Percentiles rank a stretch among this genome's conserved stretches.
Evolutionary conservation across 2,329 filamentous ascomycete genomes (phyloP).

Genomic region (Penicillium sp.): DNA sequence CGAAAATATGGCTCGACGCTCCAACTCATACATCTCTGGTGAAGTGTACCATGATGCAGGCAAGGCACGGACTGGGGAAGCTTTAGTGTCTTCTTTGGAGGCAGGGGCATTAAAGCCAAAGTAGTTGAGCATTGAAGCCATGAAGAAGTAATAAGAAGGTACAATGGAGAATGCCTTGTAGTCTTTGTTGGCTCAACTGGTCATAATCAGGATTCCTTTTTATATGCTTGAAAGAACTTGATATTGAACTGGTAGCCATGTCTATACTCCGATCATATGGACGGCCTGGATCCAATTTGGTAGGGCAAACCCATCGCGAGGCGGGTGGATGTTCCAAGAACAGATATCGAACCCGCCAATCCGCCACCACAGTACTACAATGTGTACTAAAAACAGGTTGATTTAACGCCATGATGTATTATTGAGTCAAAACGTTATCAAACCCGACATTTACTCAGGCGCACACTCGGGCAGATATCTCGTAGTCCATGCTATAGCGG

Average conservation of each 20-base stretch:
- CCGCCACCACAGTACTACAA: not conserved
- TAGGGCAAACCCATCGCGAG: not conserved
- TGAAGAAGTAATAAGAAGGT: not conserved
- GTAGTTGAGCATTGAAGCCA: conserved; percentile 18
- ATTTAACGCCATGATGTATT: not conserved
- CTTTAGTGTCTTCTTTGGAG: conserved; percentile 8
- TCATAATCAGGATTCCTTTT: not conserved
- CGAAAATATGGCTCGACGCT: conserved; percentile 19
- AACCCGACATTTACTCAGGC: not conserved
- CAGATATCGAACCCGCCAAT: conserved; percentile 2
- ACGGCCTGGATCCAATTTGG: not conserved
- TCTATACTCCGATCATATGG: conserved; percentile 4
- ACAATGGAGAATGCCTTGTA: not conserved
- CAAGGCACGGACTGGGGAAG: conserved; percentile 13
- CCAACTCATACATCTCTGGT: conserved; percentile 20
- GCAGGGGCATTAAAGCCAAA: conserved; percentile 15
- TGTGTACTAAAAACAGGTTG: not conserved
- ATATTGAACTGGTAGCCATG: not conserved
- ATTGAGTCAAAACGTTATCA: not conserved
- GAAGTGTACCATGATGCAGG: conserved; percentile 20
- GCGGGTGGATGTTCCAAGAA: conserved; percentile 2
- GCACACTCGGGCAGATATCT: too few relatives aligned
- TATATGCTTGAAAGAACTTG: not conserved
- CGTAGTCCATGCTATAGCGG: not conserved
- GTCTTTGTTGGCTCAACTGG: not conserved